Base-by-base conservation (phyloP, 148 eudicot genomes). In the Rhododendron simsii region DNA sequence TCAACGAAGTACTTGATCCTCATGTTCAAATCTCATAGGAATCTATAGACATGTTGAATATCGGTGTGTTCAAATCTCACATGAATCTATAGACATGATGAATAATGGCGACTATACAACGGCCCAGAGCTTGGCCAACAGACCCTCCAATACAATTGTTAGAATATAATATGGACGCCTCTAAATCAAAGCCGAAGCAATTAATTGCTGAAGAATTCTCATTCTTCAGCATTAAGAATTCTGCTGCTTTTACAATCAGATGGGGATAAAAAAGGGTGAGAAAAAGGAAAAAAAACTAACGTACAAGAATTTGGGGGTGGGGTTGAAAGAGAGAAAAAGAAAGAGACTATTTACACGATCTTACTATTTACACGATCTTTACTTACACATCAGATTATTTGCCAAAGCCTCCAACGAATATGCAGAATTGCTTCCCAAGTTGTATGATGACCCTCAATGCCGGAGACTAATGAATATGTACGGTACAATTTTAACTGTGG, bases 331-430 rank as follows among this genome's bases (percentile, higher is more conserved):
- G 33, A 78, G 35, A 69, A 69, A 71, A 67, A 30, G 61, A 78
- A 65, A 65, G 74, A 85, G 33, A 33, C 61, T 55, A 55, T 55
- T 55, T 55, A 55, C 61, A 18, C 1, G 21, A 55, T 55, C 61
- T 16, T 16, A 82, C 92, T 93, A 96, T 96, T 89, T 94, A 96
- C 98, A 96, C 61, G 50, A 75, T 81, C 67, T 85, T 81, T 81
- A 78, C 75, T 87, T 92, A 88, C 92, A 88, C 87, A 69, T 85
- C 85, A 87, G 83, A 86, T 93, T 93, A 96, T 95, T 94, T 88
- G 92, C 93, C 81, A 48, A 79, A 47, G 81, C 81, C 81, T 78
- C 59, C 81, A 79, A 45, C 35, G 28, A 13, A 87, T 44, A 45
- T 78, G 55, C 81, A 14, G 41, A 20, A 80, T 30, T 51, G 16